phyloP scores from a whole-genome alignment of 306 rosid genomes.

The Boehmeria nivea region DNA sequence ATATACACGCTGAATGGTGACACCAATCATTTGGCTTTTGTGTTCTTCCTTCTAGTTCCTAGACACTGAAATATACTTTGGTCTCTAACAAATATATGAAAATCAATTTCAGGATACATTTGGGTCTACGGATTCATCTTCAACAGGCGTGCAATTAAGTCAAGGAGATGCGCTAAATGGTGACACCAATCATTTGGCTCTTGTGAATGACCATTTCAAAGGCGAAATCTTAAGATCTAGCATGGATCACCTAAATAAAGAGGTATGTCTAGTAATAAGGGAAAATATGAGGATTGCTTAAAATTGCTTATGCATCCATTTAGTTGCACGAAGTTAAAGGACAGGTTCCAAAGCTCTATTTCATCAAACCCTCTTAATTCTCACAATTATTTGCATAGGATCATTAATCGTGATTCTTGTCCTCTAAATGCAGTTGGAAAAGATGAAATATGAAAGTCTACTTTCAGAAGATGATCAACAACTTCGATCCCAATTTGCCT shows the following conservation, averaged over 20 bases:
- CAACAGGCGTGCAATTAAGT: constrained; percentile 26
- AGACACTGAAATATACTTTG: no score
- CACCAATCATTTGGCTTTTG: constrained; percentile 47
- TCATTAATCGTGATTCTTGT: constrained; percentile 14
- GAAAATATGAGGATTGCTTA: neutral
- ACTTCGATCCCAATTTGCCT: constrained; percentile 43
- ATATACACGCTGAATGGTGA: constrained; percentile 35
- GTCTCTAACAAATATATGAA: no score
- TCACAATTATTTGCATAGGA: neutral
- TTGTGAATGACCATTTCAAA: constrained; percentile 35
- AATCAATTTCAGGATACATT: constrained; percentile 47
- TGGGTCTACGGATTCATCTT: constrained; percentile 33
- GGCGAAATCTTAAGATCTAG: constrained; percentile 62
- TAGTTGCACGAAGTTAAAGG: no score
- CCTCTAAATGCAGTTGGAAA: constrained; percentile 69
- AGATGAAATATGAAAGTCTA: constrained; percentile 70
- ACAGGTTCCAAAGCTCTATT: no score
- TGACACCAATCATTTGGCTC: constrained; percentile 48
- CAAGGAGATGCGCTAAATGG: constrained; percentile 36
- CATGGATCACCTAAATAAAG: constrained; percentile 65
- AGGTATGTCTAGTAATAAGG: constrained; percentile 42
- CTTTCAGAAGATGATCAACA: constrained; percentile 40
- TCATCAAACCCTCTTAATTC: neutral
- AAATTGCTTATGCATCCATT: no score
- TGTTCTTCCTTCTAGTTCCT: no score